Evolutionary conservation across 805 yeast species (phyloP), one percentile per base, ranked within the genome.

Genomic region (Jamesozyma jinghongensis): DNA sequence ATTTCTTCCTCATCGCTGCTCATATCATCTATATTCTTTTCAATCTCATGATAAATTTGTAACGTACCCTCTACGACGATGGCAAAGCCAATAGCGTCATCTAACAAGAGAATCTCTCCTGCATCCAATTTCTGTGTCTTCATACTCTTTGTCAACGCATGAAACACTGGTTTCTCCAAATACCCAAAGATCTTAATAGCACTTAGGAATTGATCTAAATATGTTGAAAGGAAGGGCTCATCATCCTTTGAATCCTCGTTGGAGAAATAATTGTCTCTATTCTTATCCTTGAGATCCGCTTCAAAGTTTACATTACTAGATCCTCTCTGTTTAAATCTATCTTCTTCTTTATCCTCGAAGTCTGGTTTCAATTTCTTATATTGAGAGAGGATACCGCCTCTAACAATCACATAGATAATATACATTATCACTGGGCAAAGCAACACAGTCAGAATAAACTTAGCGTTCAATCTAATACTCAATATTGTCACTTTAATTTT

Each of bases 121-220:
- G 75, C 72, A 20, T 79, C 79, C 30, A 90, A 59, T 45, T 84
- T 81, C 55, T 85, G 86, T 1, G 97, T 90, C 40, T 85, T 85
- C 85, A 90, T 86, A 45, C 82, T 82, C 55, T 84, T 81, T 3
- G 97, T 88, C 51, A 90, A 71, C 53, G 88, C 97, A 56, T 88
- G 94, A 60, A 90, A 88, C 1, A 90, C 96, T 2, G 85, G 82
- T 45, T 81, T 73, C 49, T 90, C 97, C 37, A 90, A 68, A 59
- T 90, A 90, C 2, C 97, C 97, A 66, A 90, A 92, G 5, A 92
- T 82, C 61, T 86, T 87, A 48, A 92, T 85, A 3, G 96, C 97
- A 38, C 85, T 75, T 35, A 90, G 64, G 52, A 90, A 90, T 57
- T 88, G 94, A 58, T 90, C 96, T 39, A 90, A 65, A 54, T 86